phyloP scores from a whole-genome alignment of 2,329 filamentous ascomycete species.

The Ophiocordyceps camponoti-rufipedis region DNA sequence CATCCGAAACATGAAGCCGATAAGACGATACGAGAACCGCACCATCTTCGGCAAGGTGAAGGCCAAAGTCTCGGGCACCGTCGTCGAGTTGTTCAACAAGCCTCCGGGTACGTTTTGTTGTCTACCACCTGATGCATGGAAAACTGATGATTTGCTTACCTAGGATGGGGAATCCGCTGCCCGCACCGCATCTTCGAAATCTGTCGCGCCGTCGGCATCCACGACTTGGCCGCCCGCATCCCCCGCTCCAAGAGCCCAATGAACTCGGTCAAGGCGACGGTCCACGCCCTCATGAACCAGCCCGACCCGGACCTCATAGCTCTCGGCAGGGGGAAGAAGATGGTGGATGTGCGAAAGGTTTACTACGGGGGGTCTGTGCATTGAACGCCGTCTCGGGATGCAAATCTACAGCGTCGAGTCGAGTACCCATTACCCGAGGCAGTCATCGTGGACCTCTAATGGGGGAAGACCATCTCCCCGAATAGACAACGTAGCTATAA shows the following conservation, averaged over 20 bases:
- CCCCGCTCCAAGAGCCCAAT: slow-evolving; percentile 83
- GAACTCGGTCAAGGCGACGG: slow-evolving; percentile 91
- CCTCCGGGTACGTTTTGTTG: slow-evolving; percentile 87
- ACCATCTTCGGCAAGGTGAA: slow-evolving; percentile 78
- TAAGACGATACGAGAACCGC: slow-evolving; percentile 75
- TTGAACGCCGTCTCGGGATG: slow-evolving; percentile 16
- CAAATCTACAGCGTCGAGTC: too few relatives aligned
- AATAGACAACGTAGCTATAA: too few relatives aligned
- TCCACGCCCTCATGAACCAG: slow-evolving; percentile 68
- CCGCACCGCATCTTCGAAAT: slow-evolving; percentile 90
- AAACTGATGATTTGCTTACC: background rate
- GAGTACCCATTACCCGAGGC: too few relatives aligned
- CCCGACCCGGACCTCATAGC: slow-evolving; percentile 80
- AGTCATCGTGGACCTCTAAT: too few relatives aligned
- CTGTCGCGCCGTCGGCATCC: slow-evolving; percentile 69
- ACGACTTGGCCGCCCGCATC: slow-evolving; percentile 70
- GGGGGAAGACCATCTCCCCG: too few relatives aligned
- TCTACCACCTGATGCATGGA: too few relatives aligned
- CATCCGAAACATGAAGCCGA: slow-evolving; percentile 83
- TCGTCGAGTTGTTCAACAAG: slow-evolving; percentile 63
- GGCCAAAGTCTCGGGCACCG: slow-evolving; percentile 73
- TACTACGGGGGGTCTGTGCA: slow-evolving; percentile 75
- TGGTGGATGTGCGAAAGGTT: slow-evolving; percentile 91
- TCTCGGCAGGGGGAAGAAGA: slow-evolving; percentile 74
- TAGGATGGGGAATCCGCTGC: slow-evolving; percentile 86